These are phyloP conservation scores for Piper longum DNA, from an alignment of 164 flowering plant genomes.

Conservation along the genomic window DNA sequence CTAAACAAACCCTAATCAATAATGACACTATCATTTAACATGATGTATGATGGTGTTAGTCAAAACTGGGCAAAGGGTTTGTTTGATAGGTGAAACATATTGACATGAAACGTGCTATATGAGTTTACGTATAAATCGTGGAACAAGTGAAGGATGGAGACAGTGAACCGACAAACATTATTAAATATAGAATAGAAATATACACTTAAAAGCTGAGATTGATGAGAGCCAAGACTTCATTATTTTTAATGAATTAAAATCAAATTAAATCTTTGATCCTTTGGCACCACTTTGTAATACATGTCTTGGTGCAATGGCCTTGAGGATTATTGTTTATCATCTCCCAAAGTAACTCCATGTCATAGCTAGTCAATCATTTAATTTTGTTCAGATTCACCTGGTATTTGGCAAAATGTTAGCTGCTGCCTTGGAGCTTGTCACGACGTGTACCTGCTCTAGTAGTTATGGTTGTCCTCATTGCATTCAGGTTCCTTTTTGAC, in stretches of 20 bases:
- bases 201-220: background rate
- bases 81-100: too few species aligned
- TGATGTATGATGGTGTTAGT: too few species aligned
- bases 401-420: conserved; percentile 44
- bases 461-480: conserved; percentile 81
- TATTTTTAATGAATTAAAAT: background rate
- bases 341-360: background rate
- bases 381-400: conserved; percentile 46
- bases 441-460: conserved; percentile 47
- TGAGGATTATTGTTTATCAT: background rate
- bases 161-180: too few species aligned
- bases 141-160: too few species aligned
- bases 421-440: conserved; percentile 71
- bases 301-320: background rate
- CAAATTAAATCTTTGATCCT: too few species aligned
- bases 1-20: background rate
- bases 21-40: background rate
- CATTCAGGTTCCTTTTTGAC: conserved; percentile 41
- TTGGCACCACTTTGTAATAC: background rate
- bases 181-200: too few species aligned
- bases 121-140: too few species aligned
- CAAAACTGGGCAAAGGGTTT: too few species aligned
- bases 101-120: too few species aligned
- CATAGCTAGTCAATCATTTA: background rate
- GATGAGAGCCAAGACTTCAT: background rate